Base-by-base conservation (phyloP, 257 asterid species). In the Schizonepeta tenuifolia region DNA sequence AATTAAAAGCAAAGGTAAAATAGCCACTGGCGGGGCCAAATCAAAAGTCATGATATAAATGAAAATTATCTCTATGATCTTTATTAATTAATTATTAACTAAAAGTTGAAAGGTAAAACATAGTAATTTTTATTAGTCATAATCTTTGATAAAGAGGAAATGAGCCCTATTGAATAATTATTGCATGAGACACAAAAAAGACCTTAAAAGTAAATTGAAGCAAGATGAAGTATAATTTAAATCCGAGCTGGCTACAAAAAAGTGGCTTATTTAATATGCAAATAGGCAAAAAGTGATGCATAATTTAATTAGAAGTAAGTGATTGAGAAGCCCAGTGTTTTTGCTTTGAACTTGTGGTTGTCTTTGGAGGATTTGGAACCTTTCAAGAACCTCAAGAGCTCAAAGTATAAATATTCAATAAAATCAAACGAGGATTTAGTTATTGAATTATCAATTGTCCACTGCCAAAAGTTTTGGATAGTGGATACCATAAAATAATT, bases 301-400 rank as follows among this genome's bases (percentile, higher is more conserved):
- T 53, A 53, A 11, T 22, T 4, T 55, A 22, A 26, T 4, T 55
- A 24, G 5, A 22, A 22, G 1, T 0, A 6, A 26, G 36, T 55
- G 38, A 10, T 26, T 56, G 62, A 5, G 18, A 24, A 54, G 2
- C 17, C 60, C 1, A n/a, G 10, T 73, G 24, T 14, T 72, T 70
- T 36, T n/a, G 24, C 50, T 21, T 61, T 17, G 4, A 58, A 57
- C 7, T 33, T 55, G 10, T 64, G 57, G 67, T 72, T 46, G n/a
- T 10, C 18, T 36, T 65, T 2, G 28, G 43, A 35, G 50, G 10
- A 35, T 56, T 51, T 54, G 38, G 51, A 60, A 60, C 85, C 82
- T 65, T 75, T 79, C 75, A 75, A 79, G 68, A 61, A 73, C 69
- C 31, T 70, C 55, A 80, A 82, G 72, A 77, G 78, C 35, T 76